Base-by-base conservation (phyloP, 2,329 filamentous ascomycete species). In the Venturia asperata region DNA sequence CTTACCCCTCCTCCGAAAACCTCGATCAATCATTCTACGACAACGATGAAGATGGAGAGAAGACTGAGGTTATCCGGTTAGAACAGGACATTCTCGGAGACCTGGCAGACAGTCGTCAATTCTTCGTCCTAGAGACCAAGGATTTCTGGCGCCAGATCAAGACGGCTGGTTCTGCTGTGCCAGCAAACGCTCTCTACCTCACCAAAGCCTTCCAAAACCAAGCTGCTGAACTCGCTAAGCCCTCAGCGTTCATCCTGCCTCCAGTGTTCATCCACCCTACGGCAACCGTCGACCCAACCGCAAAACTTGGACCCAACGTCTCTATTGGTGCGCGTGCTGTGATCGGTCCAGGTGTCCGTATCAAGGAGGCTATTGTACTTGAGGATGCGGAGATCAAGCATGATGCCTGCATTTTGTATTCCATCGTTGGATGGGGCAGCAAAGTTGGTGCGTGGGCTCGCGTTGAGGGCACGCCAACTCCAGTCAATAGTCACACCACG, bases 111-210 rank as follows among this genome's bases (percentile, higher is more conserved):
- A 96, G 86, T 84, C 94, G 96, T 80, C 91, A 94, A 77, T 99
- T 99, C 82, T 97, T 92, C 78, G 94, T 97, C 41, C 90, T 96
- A 77, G 94, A 99, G 81, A 97, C 93, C 70, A 96, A 95, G 81
- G 94, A 97, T 77, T 99, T 99, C 78, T 99, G 94, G 94, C 91
- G 94, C 71, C 94, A 99, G 82, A 97, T 99, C 85, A 99, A 99
- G 85, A 97, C 94, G 1, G 94, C 94, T 67, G 94, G 94, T 67
- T 97, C 93, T 6, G 94, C 94, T 62, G 92, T 99, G 37, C 94
- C 94, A 19, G 94, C 94, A 68, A 97, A 97, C 74, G 94, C 94
- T 17, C 85, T 99, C 42, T 99, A 99, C 79, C 86, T 99, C 64
- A 91, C 95, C 76, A 91, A 97, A 81, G 93, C 94, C 24, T 89